A percentile compares a stretch with the other conserved stretches of the same genome.
Evolutionary conservation across 2,329 filamentous ascomycete genomes (phyloP).

Genomic region (Botryotinia globosa): DNA sequence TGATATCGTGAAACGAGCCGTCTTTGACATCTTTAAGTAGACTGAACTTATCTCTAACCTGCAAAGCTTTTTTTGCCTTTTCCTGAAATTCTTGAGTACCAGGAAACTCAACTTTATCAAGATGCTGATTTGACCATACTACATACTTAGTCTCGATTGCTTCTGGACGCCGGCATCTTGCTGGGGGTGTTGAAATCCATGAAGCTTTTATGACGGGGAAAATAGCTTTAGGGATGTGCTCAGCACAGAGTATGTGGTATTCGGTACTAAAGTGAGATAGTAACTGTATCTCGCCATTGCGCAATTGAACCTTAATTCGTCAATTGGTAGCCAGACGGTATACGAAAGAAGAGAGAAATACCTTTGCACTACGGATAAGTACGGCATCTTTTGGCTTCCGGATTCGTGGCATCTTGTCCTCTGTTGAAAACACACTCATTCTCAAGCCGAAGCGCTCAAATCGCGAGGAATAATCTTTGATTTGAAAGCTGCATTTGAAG

Average conservation of each 20-base stretch:
- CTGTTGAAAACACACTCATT: slow-evolving; percentile 59
- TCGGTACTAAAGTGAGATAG: slow-evolving; percentile 45
- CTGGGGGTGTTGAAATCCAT: slow-evolving; percentile 27
- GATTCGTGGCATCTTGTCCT: slow-evolving; percentile 49
- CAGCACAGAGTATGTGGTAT: slow-evolving; percentile 46
- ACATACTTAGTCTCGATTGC: slow-evolving; percentile 42
- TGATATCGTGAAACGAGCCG: slow-evolving; percentile 61
- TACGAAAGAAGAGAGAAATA: slow-evolving; percentile 26
- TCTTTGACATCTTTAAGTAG: slow-evolving; percentile 61
- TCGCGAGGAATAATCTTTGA: slow-evolving; percentile 57
- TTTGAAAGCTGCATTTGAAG: slow-evolving; percentile 57
- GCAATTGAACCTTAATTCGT: slow-evolving; percentile 44
- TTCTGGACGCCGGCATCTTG: slow-evolving; percentile 23
- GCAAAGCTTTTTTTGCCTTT: slow-evolving; percentile 42
- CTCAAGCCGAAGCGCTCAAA: slow-evolving; percentile 42
- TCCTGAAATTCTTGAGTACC: slow-evolving; percentile 44
- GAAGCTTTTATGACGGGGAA: not conserved
- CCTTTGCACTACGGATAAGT: slow-evolving; percentile 55
- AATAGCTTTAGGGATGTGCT: slow-evolving; percentile 40
- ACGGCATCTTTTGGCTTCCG: slow-evolving; percentile 60
- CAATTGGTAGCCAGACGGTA: not conserved
- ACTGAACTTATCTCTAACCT: slow-evolving; percentile 55
- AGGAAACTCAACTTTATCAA: slow-evolving; percentile 47
- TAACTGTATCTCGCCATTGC: slow-evolving; percentile 42
- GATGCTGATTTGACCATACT: slow-evolving; percentile 47